A percentile compares a stretch with the other conserved stretches of the same genome.
phyloP scores from a whole-genome alignment of 2,329 filamentous ascomycete genomes.

The Neospermospora avenae region DNA sequence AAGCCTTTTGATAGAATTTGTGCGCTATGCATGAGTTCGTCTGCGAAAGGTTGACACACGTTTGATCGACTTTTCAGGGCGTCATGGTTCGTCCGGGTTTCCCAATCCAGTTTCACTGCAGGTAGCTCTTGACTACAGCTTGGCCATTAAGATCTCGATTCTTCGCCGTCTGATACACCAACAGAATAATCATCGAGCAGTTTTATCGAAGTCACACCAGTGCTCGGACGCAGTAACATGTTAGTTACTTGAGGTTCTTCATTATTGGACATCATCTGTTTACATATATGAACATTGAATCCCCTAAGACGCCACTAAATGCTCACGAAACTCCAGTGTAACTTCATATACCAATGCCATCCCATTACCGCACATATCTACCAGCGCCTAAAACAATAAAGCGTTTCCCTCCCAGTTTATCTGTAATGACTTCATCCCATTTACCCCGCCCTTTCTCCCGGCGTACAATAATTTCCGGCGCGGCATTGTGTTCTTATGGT shows the following conservation, averaged over 20 bases:
- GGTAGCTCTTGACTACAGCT: not conserved
- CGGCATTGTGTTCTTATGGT: not conserved
- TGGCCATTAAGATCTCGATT: not conserved
- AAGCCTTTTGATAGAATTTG: not conserved
- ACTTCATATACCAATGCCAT: slow-evolving; percentile 4
- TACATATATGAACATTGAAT: slow-evolving; percentile 10
- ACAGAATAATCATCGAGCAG: not conserved
- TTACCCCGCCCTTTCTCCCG: not conserved
- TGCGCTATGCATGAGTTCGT: slow-evolving; percentile 10
- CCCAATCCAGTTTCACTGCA: not conserved
- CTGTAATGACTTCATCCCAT: not conserved
- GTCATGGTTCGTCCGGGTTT: not conserved
- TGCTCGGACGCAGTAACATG: slow-evolving; percentile 1
- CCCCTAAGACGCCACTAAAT: slow-evolving; percentile 15
- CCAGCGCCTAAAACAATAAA: not conserved
- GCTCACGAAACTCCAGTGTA: slow-evolving; percentile 14
- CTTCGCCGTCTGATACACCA: slow-evolving; percentile 1
- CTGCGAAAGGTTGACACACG: slow-evolving; percentile 10
- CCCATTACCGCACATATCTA: slow-evolving; percentile 5
- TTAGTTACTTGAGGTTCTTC: not conserved
- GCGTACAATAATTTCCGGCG: not conserved
- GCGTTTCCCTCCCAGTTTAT: slow-evolving; percentile 4
- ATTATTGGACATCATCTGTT: slow-evolving; percentile 4
- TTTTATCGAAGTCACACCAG: not conserved
- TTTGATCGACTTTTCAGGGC: slow-evolving; percentile 12